A percentile compares a stretch with the other conserved stretches of the same genome.
phyloP scores from a whole-genome alignment of 257 asterid species.

The Asclepias syriaca region DNA sequence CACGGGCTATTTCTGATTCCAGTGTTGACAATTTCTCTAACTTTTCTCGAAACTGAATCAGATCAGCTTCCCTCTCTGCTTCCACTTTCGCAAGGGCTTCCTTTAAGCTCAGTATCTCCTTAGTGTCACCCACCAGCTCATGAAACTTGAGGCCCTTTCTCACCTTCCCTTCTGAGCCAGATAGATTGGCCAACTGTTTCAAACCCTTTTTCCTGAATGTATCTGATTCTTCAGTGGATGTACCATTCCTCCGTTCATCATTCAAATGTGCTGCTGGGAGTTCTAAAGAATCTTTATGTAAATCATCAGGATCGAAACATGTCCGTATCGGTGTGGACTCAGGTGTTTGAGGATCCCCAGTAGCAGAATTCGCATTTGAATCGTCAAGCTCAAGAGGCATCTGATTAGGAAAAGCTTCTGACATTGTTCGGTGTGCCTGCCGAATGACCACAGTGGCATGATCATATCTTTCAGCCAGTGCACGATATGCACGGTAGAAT shows the following conservation, averaged over 20 bases:
- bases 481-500: conserved; percentile 90
- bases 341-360: conserved; percentile 50
- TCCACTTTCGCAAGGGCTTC: conserved; percentile 69
- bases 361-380: conserved; percentile 42
- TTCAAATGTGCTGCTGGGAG: conserved; percentile 18
- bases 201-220: conserved; percentile 30
- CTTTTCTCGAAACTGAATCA: conserved; percentile 56
- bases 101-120: conserved; percentile 57
- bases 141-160: conserved; percentile 74
- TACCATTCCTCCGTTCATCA: conserved; percentile 49
- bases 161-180: conserved; percentile 45
- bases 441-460: conserved; percentile 96
- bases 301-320: conserved; percentile 24
- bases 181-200: conserved; percentile 33
- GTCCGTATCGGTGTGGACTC: conserved; percentile 39
- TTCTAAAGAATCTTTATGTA: conserved; percentile 20
- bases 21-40: conserved; percentile 60
- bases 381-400: conserved; percentile 60
- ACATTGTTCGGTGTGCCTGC: conserved; percentile 87
- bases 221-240: conserved; percentile 42
- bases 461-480: conserved; percentile 94
- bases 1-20: conserved; percentile 56
- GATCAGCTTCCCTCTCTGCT: conserved; percentile 85
- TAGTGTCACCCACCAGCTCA: conserved; percentile 34
- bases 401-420: conserved; percentile 86